phyloP scores from a whole-genome alignment of 495 filamentous ascomycete genomes.

The Aspergillus indologenus region DNA sequence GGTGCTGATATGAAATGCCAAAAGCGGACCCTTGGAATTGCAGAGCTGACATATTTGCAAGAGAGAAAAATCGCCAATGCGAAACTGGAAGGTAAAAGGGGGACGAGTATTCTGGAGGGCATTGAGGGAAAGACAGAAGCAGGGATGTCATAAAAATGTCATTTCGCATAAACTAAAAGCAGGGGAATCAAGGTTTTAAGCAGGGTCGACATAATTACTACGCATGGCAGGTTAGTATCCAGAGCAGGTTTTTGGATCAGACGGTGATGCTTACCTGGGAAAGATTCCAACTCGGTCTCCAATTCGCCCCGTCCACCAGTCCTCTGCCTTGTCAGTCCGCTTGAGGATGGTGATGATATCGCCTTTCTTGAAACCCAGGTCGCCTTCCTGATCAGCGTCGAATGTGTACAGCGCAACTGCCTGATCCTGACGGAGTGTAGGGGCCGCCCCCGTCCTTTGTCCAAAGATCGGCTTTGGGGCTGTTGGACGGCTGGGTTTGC shows the following conservation, averaged over 20 bases:
- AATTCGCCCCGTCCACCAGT: conserved; percentile 77
- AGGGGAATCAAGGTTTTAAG: conserved; percentile 19
- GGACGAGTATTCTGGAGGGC: neutral
- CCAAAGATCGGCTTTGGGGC: conserved; percentile 85
- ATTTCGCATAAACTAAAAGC: conserved; percentile 25
- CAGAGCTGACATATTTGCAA: neutral
- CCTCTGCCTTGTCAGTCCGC: conserved; percentile 88
- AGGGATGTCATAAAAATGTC: conserved; percentile 18
- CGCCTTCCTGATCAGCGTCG: conserved; percentile 88
- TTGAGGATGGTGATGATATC: conserved; percentile 97
- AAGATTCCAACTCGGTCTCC: conserved; percentile 64
- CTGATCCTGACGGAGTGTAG: conserved; percentile 71
- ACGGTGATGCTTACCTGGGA: conserved; percentile 43
- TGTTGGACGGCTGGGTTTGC: conserved; percentile 61
- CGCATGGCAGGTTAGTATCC: conserved; percentile 12
- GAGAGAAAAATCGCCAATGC: neutral
- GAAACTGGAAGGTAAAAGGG: neutral
- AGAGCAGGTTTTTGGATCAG: neutral
- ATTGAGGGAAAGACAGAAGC: too few relatives aligned
- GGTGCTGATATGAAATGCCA: conserved; percentile 17
- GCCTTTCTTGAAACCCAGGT: conserved; percentile 94
- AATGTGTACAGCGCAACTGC: conserved; percentile 89
- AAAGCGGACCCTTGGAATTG: conserved; percentile 8
- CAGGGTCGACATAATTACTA: conserved; percentile 48
- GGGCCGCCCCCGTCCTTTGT: conserved; percentile 51